Evolutionary conservation across 768 basidiomycete species (phyloP), one percentile per base, ranked within the genome.

Genomic region (Lactifluus hygrophoroides): DNA sequence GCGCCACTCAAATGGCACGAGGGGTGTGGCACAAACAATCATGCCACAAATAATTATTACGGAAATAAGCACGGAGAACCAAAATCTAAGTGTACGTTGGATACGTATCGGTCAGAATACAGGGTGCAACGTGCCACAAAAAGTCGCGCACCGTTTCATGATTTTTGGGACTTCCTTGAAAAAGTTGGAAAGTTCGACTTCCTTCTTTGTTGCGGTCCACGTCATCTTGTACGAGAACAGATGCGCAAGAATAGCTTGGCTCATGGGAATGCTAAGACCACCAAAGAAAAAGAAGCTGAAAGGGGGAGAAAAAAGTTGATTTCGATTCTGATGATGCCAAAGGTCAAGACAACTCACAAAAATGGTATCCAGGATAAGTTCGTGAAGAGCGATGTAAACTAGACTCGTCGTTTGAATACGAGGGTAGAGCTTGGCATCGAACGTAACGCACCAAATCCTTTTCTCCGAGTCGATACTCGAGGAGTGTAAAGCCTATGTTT

Each of bases 101-200:
- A 45, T 27, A 32, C 16, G 7, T 28, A 28, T 30, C 16, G 28
- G 19, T 35, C 5, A 49, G 42, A 32, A 43, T 35, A 27, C 9
- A 11, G 6, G 5, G 23, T 7, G 2, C 44, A 32, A 13, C 11
- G 19, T 40, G 23, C 30, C 14, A 37, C n/a, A 51, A 11, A 3
- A 45, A 16, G 34, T 40, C 17, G 38, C 54, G 17, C 21, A 67
- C 7, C 90, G 84, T 64, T 85, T 85, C 69, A 84, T 73, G 65
- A 94, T 93, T 62, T 82, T 81, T 3, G 93, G 93, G 7, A 93
- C 82, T 71, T 95, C 92, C 61, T 87, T 82, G 80, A 90, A 93
- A 76, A 95, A 93, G 66, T 93, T 94, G 14, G 87, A 89, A 54
- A 82, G 79, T 71, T 93, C 86, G 44, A 94, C 89, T 69, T 89